phyloP scores from a whole-genome alignment of 1,284 basidiomycete species.

The Heterobasidion parviporum region DNA sequence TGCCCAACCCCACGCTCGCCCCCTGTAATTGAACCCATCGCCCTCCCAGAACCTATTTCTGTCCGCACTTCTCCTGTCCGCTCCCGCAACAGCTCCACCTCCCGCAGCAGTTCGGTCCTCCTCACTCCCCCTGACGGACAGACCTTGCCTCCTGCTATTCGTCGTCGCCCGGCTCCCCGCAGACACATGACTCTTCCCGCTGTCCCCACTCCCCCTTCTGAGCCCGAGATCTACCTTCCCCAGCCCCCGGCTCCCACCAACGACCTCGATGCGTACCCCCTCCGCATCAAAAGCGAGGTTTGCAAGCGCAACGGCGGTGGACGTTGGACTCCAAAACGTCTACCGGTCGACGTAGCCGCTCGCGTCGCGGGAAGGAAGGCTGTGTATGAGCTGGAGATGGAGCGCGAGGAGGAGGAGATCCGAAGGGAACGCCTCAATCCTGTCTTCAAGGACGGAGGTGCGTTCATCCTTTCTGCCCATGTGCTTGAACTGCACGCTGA shows the following conservation, averaged over 20 bases:
- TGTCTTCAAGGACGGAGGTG: slow-evolving; percentile 47
- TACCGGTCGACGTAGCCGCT: slow-evolving; percentile 29
- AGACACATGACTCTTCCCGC: slow-evolving; percentile 20
- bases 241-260: slow-evolving; percentile 25
- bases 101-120: slow-evolving; percentile 19
- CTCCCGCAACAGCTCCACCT: neutral
- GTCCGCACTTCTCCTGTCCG: neutral
- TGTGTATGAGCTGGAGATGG: slow-evolving; percentile 53
- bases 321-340: slow-evolving; percentile 59
- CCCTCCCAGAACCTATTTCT: slow-evolving; percentile 10
- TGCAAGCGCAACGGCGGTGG: slow-evolving; percentile 72
- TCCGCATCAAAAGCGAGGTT: slow-evolving; percentile 50
- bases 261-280: slow-evolving; percentile 55
- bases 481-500: neutral
- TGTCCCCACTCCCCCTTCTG: slow-evolving; percentile 12
- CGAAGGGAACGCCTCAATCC: slow-evolving; percentile 41
- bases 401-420: slow-evolving; percentile 44
- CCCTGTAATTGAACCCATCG: slow-evolving; percentile 34
- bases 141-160: slow-evolving; percentile 23
- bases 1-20: slow-evolving; percentile 24
- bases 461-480: slow-evolving; percentile 24
- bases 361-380: slow-evolving; percentile 57
- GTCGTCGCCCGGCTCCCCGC: slow-evolving; percentile 13
- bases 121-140: slow-evolving; percentile 23
- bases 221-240: slow-evolving; percentile 22